Conservation (phyloP, 2,329 filamentous ascomycete species). For the Colletotrichum lentis region DNA sequence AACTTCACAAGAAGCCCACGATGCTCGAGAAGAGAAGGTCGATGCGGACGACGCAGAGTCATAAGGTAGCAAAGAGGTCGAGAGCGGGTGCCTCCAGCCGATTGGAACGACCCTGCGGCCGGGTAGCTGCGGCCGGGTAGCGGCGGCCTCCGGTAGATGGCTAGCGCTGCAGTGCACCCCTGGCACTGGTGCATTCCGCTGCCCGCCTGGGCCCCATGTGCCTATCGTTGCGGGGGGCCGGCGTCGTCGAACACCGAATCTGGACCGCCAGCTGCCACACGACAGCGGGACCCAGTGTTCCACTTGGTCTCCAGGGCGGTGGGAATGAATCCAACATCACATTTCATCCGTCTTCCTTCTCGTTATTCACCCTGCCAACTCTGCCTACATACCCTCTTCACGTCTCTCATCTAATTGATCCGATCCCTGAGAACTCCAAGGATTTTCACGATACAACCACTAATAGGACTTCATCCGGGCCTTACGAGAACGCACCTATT, state of each 20-base stretch:
- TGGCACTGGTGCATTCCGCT: conserved; percentile 30
- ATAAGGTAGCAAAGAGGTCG: not conserved
- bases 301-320: conserved; percentile 12
- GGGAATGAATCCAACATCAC: conserved; percentile 35
- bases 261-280: conserved; percentile 3
- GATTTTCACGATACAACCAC: not conserved
- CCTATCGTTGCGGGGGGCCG: conserved; percentile 7
- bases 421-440: not conserved
- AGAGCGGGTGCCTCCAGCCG: not conserved
- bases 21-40: not conserved
- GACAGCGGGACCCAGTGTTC: not conserved
- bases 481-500: not conserved
- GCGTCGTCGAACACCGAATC: conserved; percentile 6
- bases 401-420: not conserved
- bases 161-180: conserved; percentile 24
- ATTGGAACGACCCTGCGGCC: conserved; percentile 3
- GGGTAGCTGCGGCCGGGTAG: conserved; percentile 37
- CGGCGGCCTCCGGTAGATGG: conserved; percentile 36
- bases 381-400: conserved; percentile 3
- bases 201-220: conserved; percentile 3
- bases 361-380: conserved; percentile 4
- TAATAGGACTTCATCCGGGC: not conserved
- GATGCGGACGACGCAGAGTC: not conserved
- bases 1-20: not conserved
- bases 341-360: conserved; percentile 3